Conservation (phyloP, 495 filamentous ascomycete species). For the Penicillium atrosanguineum region DNA sequence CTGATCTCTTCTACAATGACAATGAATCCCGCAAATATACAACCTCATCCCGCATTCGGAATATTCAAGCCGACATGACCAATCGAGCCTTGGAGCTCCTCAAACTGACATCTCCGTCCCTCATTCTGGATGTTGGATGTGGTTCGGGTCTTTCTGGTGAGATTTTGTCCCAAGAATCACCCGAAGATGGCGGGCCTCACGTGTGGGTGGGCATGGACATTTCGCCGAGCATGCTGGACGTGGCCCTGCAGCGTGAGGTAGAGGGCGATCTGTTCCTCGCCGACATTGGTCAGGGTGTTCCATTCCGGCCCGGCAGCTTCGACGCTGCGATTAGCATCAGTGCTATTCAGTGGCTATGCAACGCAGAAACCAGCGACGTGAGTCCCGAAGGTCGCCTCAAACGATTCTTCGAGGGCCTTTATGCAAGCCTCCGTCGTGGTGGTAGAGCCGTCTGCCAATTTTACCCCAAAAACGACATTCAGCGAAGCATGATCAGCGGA, state of each 20-base stretch:
- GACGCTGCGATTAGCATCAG: slow-evolving; percentile 93
- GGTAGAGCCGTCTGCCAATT: slow-evolving; percentile 95
- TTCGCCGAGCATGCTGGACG: slow-evolving; percentile 85
- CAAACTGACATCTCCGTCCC: slow-evolving; percentile 69
- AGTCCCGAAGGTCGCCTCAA: slow-evolving; percentile 69
- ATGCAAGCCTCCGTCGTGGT: slow-evolving; percentile 76
- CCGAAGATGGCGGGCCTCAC: slow-evolving; percentile 77
- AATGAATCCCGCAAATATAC: slow-evolving; percentile 94
- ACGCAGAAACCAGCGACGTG: slow-evolving; percentile 85
- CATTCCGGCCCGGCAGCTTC: slow-evolving; percentile 88
- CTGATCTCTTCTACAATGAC: slow-evolving; percentile 97
- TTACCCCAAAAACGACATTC: slow-evolving; percentile 92
- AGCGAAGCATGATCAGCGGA: slow-evolving; percentile 83
- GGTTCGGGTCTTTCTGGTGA: slow-evolving; percentile 93
- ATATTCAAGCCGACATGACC: slow-evolving; percentile 93
- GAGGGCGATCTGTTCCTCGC: slow-evolving; percentile 90
- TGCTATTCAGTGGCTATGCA: slow-evolving; percentile 97
- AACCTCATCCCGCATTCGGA: slow-evolving; percentile 91
- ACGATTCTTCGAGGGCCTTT: slow-evolving; percentile 91
- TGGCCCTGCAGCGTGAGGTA: slow-evolving; percentile 86
- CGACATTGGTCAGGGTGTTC: slow-evolving; percentile 93
- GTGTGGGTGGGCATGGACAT: slow-evolving; percentile 96
- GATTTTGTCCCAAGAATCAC: slow-evolving; percentile 68
- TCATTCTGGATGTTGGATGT: slow-evolving; percentile 94
- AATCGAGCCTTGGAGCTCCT: slow-evolving; percentile 88